Evolutionary conservation across 352 stramenopile species (phyloP), one percentile per base, ranked within the genome.

Genomic region (Globisporangium emineosum): DNA sequence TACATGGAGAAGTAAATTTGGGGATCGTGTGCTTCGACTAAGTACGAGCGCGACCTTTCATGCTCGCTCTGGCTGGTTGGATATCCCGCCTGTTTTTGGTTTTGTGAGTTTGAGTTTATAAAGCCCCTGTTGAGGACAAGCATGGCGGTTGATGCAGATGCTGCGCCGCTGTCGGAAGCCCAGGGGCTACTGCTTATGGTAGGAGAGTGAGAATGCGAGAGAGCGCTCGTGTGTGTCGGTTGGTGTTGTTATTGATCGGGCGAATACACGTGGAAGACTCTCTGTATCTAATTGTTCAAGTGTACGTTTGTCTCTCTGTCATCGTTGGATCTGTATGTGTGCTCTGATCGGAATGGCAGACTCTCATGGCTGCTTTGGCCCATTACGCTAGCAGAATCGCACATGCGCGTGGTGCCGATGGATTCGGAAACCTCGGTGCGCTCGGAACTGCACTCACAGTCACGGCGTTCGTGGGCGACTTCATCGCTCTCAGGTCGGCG

Each of bases 1-100:
- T 94, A 94, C 70, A 79, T 93, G 63, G 56, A 64, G 56, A 68
- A 68, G 50, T 62, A 47, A 45, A 45, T 9, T 19, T 45, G 40
- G 40, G 1, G 40, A n/a, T 45, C 13, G 25, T 21, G 13, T 37
- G 17, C 4, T 13, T 27, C 50, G 8, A 25, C 50, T 30, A 56
- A 53, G 47, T 51, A 23, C 17, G 35, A 49, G 23, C 23, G 37
- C 27, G 37, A 37, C 37, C 23, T 62, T 62, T 58, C 52, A 10
- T 47, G 17, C 40, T 47, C 17, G n/a, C n/a, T n/a, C n/a, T n/a
- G n/a, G n/a, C 40, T n/a, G n/a, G 5, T 15, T 40, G 30, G 29
- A 58, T 58, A 9, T 23, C 29, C n/a, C 19, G 17, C 51, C 17
- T 42, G 32, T 45, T 43, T 42, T 42, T 57, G 49, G 25, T 51